phyloP scores from a whole-genome alignment of 2,329 filamentous ascomycete genomes.

The Aspergillus sp. region DNA sequence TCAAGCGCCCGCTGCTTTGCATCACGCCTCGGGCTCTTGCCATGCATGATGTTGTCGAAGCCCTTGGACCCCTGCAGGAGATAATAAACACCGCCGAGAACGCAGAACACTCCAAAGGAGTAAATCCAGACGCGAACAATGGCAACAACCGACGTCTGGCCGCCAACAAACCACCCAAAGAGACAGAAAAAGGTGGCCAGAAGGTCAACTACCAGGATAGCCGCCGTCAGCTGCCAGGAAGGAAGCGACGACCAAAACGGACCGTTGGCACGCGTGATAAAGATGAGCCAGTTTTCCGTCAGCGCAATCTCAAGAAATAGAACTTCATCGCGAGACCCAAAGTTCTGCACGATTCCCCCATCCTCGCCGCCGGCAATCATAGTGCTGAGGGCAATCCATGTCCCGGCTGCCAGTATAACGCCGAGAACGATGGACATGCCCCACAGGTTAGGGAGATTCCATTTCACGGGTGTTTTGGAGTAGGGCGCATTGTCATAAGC shows the following conservation, averaged over 20 bases:
- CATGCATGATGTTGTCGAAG: constrained; percentile 91
- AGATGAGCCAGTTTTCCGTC: constrained; percentile 93
- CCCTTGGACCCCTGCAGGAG: constrained; percentile 69
- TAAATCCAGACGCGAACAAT: constrained; percentile 87
- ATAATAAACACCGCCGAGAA: constrained; percentile 71
- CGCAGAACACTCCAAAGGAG: constrained; percentile 80
- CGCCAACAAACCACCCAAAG: constrained; percentile 70
- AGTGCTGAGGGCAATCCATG: constrained; percentile 82
- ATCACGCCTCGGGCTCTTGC: constrained; percentile 71
- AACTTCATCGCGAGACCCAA: constrained; percentile 69
- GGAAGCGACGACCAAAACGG: constrained; percentile 86
- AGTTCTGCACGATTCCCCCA: constrained; percentile 84
- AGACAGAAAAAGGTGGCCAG: constrained; percentile 77
- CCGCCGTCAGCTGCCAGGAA: constrained; percentile 72
- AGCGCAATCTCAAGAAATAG: constrained; percentile 85
- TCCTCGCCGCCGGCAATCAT: constrained; percentile 60
- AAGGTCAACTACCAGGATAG: constrained; percentile 72
- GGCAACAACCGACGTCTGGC: constrained; percentile 66
- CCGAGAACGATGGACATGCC: constrained; percentile 82
- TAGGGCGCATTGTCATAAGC: constrained; percentile 89
- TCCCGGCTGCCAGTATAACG: constrained; percentile 68
- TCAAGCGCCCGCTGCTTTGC: constrained; percentile 74
- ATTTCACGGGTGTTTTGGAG: constrained; percentile 80
- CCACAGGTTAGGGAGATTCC: constrained; percentile 91
- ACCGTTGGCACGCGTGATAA: constrained; percentile 88